A percentile compares a stretch with the other conserved stretches of the same genome.
Conservation (phyloP, 2,329 filamentous ascomycete genomes). For the Bipolaris victoriae region DNA sequence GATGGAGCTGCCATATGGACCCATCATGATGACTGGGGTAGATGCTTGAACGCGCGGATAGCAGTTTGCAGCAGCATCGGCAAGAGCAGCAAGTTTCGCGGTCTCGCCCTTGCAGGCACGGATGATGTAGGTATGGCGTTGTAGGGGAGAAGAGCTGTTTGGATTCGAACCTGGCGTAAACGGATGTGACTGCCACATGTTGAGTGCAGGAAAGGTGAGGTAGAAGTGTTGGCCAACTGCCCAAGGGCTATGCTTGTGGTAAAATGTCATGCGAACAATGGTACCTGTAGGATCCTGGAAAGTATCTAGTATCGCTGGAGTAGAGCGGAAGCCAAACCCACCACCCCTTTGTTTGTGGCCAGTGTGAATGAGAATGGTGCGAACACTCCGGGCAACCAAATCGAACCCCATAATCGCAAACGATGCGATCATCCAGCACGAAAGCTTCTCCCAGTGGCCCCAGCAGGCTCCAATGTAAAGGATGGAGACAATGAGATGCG, state of each 20-base stretch:
- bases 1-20: slow-evolving; percentile 8
- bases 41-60: slow-evolving; percentile 8
- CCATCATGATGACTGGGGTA: slow-evolving; percentile 12
- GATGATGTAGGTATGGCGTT: slow-evolving; percentile 11
- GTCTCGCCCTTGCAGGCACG: slow-evolving; percentile 13
- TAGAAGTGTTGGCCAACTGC: slow-evolving; percentile 12
- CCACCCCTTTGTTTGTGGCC: slow-evolving; percentile 3
- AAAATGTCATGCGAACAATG: slow-evolving; percentile 8
- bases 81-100: slow-evolving; percentile 10
- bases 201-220: slow-evolving; percentile 11
- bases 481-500: slow-evolving; percentile 10
- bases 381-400: slow-evolving; percentile 4
- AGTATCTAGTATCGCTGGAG: slow-evolving; percentile 6
- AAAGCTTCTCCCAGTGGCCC: slow-evolving; percentile 11
- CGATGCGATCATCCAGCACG: slow-evolving; percentile 13
- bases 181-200: slow-evolving; percentile 14
- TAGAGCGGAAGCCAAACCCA: slow-evolving; percentile 10
- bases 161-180: slow-evolving; percentile 9
- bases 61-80: slow-evolving; percentile 7
- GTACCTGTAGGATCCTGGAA: slow-evolving; percentile 10
- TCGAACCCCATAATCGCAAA: slow-evolving; percentile 10
- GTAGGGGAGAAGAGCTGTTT: slow-evolving; percentile 1
- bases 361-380: slow-evolving; percentile 9
- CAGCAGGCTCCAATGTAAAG: slow-evolving; percentile 12
- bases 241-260: slow-evolving; percentile 7